Evolutionary conservation across 2,329 filamentous ascomycete species (phyloP).

Genomic region (Penicillium brasilianum): DNA sequence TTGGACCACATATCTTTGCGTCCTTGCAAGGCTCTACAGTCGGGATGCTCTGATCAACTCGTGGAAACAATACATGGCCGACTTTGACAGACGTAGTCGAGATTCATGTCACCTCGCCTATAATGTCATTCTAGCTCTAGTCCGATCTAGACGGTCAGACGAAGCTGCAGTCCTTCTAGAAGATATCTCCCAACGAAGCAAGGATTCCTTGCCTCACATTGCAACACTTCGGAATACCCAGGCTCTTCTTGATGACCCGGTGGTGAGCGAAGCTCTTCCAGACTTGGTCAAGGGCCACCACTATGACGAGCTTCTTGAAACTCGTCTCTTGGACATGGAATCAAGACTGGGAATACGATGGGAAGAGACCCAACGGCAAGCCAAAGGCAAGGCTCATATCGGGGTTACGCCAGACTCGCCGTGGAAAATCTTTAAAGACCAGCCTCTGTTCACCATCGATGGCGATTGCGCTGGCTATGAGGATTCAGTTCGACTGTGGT

Average conservation of each 20-base stretch:
- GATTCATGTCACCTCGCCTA: conserved; percentile 27
- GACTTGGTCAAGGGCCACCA: conserved; percentile 31
- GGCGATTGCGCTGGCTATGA: conserved; percentile 33
- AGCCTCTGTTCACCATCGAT: conserved; percentile 33
- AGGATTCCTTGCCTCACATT: conserved; percentile 33
- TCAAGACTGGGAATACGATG: conserved; percentile 39
- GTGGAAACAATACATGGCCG: conserved; percentile 31
- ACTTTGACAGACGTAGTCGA: conserved; percentile 5
- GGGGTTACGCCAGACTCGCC: conserved; percentile 21
- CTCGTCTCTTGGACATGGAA: conserved; percentile 37
- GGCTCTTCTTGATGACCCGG: conserved; percentile 28
- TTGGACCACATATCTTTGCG: conserved; percentile 28
- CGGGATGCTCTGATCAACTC: conserved; percentile 25
- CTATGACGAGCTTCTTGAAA: conserved; percentile 32
- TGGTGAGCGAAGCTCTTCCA: conserved; percentile 29
- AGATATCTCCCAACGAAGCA: conserved; percentile 30
- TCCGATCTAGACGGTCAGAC: conserved; percentile 28
- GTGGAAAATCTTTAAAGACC: conserved; percentile 25
- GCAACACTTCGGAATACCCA: conserved; percentile 28
- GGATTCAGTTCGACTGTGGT: conserved; percentile 31
- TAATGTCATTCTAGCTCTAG: conserved; percentile 32
- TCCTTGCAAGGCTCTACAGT: conserved; percentile 36
- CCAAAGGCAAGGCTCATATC: conserved; percentile 25
- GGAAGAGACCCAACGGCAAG: conserved; percentile 13
- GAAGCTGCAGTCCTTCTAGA: conserved; percentile 33